Evolutionary conservation across 345 rosid species (phyloP), one percentile per base, ranked within the genome.

Genomic region (Melastoma malabathricum): DNA sequence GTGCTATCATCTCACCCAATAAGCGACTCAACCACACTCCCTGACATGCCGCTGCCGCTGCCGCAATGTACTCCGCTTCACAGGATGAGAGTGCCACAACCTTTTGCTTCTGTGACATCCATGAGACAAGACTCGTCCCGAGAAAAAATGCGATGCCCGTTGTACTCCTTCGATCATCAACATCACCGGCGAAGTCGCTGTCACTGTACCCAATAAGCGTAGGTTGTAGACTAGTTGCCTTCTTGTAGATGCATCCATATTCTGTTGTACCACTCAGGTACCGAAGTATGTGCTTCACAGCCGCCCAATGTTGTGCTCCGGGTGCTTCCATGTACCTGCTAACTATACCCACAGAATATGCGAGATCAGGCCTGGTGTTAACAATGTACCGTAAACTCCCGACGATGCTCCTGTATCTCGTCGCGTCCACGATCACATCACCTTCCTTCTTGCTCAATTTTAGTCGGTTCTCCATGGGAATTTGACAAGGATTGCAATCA

Each of bases 121-220:
- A 41, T 38, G 56, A 8, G 18, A 53, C 20, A 5, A 15, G 46
- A 25, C 20, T 39, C 9, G 10, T 3, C 15, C 20, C 22, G 9
- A 54, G 46, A 27, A 54, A 54, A 15, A 38, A 18, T 13, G 2
- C 47, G 25, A 54, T 15, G 3, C 57, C 57, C 15, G 57, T 31
- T 17, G 57, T 54, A 18, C 57, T 54, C 57, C 20, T 54, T 18
- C 56, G 25, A 22, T 22, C 2, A 22, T 22, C 25, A 22, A 22
- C 25, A 22, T 22, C 25, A 22, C 25, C 25, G 25, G 25, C 25
- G 25, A 22, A 22, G 25, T 22, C 25, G 4, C 25, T 22, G 25
- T 22, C 25, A 22, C 25, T 22, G 25, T 22, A 22, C 25, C 25
- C 25, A 22, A 22, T 22, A 22, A 22, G 25, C 25, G 25, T 13